Conservation (phyloP, 1,284 basidiomycete species). For the Irpex sp. region DNA sequence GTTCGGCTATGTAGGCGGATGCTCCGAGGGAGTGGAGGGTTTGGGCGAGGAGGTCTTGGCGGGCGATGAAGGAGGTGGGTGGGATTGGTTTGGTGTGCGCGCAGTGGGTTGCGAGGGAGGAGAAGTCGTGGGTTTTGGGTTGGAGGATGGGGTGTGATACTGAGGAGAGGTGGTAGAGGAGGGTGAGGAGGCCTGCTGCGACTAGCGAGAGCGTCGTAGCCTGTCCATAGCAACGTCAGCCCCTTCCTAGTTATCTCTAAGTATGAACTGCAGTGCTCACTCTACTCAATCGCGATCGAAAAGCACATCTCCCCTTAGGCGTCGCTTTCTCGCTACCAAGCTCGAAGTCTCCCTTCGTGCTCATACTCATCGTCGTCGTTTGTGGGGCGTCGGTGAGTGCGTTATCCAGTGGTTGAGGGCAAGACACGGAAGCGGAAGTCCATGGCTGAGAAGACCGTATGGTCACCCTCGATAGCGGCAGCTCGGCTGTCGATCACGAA, state of each 20-base stretch:
- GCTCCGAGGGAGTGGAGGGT: constrained; percentile 47
- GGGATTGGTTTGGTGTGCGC: constrained; percentile 46
- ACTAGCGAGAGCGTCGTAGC: neutral
- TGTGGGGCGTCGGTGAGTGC: neutral
- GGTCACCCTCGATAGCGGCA: neutral
- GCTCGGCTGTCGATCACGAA: neutral
- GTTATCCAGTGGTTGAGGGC: neutral
- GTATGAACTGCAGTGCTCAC: neutral
- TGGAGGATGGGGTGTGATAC: too few relatives aligned
- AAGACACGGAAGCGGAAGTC: neutral
- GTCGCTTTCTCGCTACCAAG: neutral
- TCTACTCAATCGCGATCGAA: neutral
- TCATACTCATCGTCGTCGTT: neutral
- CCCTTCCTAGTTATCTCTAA: neutral
- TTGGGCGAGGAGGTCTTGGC: constrained; percentile 52
- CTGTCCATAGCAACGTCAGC: constrained; percentile 1
- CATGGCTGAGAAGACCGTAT: neutral
- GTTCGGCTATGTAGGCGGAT: constrained; percentile 71
- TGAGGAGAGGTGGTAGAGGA: constrained; percentile 9
- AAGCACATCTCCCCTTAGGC: neutral
- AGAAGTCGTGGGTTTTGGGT: constrained; percentile 26
- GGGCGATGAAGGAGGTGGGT: constrained; percentile 42
- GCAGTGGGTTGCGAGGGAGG: constrained; percentile 47
- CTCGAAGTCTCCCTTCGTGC: neutral
- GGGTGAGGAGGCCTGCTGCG: neutral